These are phyloP conservation scores for Xylaria sp. DNA, from an alignment of 2,329 filamentous ascomycete species.

Conservation along the genomic window DNA sequence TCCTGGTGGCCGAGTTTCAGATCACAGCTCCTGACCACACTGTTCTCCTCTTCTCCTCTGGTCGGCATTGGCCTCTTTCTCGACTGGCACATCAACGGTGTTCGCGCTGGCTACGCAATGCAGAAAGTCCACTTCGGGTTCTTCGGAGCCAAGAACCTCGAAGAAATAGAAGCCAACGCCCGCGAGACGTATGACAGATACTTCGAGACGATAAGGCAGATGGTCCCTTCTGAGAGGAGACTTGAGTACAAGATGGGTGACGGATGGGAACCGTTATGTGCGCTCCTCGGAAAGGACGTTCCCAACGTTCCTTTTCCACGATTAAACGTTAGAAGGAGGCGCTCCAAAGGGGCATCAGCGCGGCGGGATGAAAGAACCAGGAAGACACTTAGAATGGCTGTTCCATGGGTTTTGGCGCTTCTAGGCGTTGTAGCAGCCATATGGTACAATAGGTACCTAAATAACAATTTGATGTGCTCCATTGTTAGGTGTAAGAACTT, in stretches of 20 bases:
- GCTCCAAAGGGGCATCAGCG: not conserved
- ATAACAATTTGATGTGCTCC: not conserved
- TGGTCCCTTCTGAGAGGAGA: slow-evolving; percentile 28
- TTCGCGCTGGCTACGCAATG: slow-evolving; percentile 29
- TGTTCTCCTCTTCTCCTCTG: slow-evolving; percentile 12
- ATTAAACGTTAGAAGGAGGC: slow-evolving; percentile 24
- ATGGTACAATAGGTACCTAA: slow-evolving; percentile 14
- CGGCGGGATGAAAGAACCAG: slow-evolving; percentile 12
- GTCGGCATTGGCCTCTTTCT: slow-evolving; percentile 15
- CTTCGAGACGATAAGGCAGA: slow-evolving; percentile 18
- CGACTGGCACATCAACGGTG: slow-evolving; percentile 26
- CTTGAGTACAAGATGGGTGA: slow-evolving; percentile 32
- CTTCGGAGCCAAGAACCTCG: slow-evolving; percentile 20
- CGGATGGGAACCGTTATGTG: slow-evolving; percentile 34
- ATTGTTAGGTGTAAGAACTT: not conserved
- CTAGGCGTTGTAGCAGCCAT: slow-evolving; percentile 15
- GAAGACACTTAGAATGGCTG: not conserved
- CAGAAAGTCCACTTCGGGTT: slow-evolving; percentile 33
- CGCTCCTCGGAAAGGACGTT: slow-evolving; percentile 30
- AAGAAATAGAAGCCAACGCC: slow-evolving; percentile 21
- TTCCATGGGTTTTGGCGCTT: slow-evolving; percentile 8
- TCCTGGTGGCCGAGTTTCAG: slow-evolving; percentile 42
- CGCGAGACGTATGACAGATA: slow-evolving; percentile 27
- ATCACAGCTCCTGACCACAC: slow-evolving; percentile 25
- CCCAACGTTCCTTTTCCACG: slow-evolving; percentile 27